Evolutionary conservation across 208 protist genomes (phyloP).

Genomic region (Trypanosoma avium): DNA sequence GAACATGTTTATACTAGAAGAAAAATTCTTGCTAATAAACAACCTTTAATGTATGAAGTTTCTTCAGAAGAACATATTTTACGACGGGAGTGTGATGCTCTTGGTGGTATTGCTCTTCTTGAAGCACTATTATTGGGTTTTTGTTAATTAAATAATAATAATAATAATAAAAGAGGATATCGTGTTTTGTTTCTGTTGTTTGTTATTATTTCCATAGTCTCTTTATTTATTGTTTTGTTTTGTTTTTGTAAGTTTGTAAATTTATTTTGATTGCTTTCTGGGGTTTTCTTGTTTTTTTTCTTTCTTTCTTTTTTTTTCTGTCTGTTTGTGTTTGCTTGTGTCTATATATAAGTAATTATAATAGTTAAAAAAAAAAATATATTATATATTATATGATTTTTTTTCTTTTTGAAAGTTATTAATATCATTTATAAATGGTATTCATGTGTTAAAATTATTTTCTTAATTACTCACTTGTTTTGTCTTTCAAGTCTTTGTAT

Average conservation of each 20-base stretch:
- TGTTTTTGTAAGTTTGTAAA: neutral
- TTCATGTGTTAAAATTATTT: no score
- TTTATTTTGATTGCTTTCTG: no score
- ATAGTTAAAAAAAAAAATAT: no score
- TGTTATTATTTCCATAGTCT: neutral
- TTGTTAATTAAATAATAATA: neutral
- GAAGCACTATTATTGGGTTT: slow-evolving; percentile 33
- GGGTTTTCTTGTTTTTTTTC: neutral
- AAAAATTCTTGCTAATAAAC: slow-evolving; percentile 12
- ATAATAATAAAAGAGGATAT: neutral
- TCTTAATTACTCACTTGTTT: no score
- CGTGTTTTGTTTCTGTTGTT: neutral
- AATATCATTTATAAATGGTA: no score
- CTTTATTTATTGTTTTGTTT: neutral
- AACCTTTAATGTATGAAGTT: slow-evolving; percentile 26
- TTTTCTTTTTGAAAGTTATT: no score
- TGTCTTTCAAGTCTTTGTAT: no score
- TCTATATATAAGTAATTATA: no score
- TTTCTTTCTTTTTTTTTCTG: slow-evolving; percentile 3
- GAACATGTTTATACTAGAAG: slow-evolving; percentile 18
- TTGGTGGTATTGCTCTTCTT: slow-evolving; percentile 40
- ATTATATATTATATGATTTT: no score
- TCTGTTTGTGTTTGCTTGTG: no score
- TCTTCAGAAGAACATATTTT: slow-evolving; percentile 20
- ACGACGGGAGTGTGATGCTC: slow-evolving; percentile 13